Evolutionary conservation across 1,139 yeast species (phyloP), one percentile per base, ranked within the genome.

Genomic region (Torulaspora globosa): DNA sequence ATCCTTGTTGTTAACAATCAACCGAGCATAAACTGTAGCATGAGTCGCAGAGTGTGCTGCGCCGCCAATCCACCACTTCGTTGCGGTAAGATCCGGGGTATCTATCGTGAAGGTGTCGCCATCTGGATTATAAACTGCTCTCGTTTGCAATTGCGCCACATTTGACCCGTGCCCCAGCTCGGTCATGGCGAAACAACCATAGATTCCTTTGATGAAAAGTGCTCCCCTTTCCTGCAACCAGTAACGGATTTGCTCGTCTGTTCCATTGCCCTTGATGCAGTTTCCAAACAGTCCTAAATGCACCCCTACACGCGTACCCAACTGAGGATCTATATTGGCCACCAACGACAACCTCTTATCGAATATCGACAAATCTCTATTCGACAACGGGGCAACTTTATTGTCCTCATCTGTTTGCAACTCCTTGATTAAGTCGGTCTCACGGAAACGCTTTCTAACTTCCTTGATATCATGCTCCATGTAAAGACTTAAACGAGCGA

Each of bases 1-100:
- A 67, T 89, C 96, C 67, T 84, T 76, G 38, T 87, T 92, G 47
- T 82, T 76, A 32, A 87, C 90, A 52, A 84, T 78, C 58, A 89
- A 75, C 59, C 96, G 76, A 27, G 96, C 96, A 62, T 82, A 89
- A 41, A 79, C 82, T 30, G 84, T 78, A 21, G 88, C 73, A 68
- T 89, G 96, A 39, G 92, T 86, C 8, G 96, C 84, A 21, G 95
- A 83, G 65, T 87, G 95, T 5, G 96, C 96, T 44, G 96, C 96
- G 62, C 97, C 97, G 45, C 96, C 97, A 61, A 89, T 89, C 97
- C 97, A 89, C 96, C 96, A 89, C 69, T 89, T 89, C 49, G 96
- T 87, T 32, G 96, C 96, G 45, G 92, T 89, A 52, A 85, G 70
- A 63, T 87, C 87, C 6, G 97, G 97, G 19, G 97, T 89, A 65